Evolutionary conservation across 257 asterid genomes (phyloP).

Genomic region (Solanum habrochaites): DNA sequence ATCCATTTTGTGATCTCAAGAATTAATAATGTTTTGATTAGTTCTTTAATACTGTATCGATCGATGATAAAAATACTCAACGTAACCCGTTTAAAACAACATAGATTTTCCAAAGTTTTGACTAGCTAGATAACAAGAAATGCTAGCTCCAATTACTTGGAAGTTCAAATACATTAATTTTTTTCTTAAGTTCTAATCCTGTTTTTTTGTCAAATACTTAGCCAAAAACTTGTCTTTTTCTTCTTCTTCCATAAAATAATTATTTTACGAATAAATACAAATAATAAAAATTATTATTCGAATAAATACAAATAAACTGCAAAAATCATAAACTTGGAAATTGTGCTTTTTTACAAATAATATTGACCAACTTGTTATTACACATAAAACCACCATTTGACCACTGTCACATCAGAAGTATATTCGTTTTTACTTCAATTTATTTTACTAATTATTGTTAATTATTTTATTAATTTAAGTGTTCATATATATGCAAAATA

Average conservation of each 20-base stretch:
- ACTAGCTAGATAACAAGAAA: background rate
- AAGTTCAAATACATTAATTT: background rate
- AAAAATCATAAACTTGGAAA: background rate
- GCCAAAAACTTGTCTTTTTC: background rate
- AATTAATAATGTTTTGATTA: background rate
- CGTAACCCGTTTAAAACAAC: background rate
- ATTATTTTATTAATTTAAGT: background rate
- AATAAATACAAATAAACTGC: background rate
- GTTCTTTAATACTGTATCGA: fast-evolving
- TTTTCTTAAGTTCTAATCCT: constrained; percentile 10
- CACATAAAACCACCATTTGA: background rate
- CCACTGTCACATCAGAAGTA: background rate
- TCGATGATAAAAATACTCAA: background rate
- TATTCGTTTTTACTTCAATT: background rate
- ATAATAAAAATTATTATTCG: background rate
- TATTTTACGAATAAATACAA: background rate
- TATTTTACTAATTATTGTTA: background rate
- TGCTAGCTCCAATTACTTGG: background rate
- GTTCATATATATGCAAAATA: background rate
- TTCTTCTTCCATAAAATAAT: background rate
- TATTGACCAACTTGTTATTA: background rate
- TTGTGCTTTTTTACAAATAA: background rate
- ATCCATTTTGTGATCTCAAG: background rate
- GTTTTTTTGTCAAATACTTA: constrained; percentile 19
- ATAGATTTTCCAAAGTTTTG: background rate